These are phyloP conservation scores for Hanseniaspora nectarophila DNA, from an alignment of 805 yeast species.

Conservation along the genomic window DNA sequence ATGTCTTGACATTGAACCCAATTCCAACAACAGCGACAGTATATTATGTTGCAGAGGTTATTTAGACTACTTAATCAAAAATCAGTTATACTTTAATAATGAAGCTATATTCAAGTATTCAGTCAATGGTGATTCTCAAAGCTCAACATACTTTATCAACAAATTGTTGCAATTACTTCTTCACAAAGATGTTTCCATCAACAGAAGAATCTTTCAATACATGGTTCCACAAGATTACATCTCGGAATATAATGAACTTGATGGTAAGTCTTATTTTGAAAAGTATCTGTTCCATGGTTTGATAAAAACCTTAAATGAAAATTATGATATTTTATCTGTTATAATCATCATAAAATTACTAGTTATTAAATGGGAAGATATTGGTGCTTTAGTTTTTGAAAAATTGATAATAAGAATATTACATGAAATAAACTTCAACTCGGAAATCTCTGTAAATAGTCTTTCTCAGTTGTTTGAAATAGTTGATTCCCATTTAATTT, in stretches of 20 bases:
- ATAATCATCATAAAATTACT: constrained; percentile 55
- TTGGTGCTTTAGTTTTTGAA: constrained; percentile 67
- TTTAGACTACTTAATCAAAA: constrained; percentile 47
- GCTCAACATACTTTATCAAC: constrained; percentile 38
- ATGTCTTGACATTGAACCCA: constrained; percentile 55
- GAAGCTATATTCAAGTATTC: constrained; percentile 33
- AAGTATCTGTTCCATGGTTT: constrained; percentile 42
- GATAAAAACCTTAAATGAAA: constrained; percentile 40
- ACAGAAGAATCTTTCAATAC: constrained; percentile 81
- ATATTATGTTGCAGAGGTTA: constrained; percentile 59
- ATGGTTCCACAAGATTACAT: constrained; percentile 48
- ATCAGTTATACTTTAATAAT: constrained; percentile 33
- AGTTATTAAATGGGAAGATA: constrained; percentile 86
- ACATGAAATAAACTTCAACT: constrained; percentile 32
- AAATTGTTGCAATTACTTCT: constrained; percentile 59
- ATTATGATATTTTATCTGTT: constrained; percentile 38
- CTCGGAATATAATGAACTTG: not conserved
- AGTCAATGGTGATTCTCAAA: not conserved
- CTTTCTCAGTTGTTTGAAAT: constrained; percentile 72
- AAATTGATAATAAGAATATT: constrained; percentile 55
- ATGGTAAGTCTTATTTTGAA: constrained; percentile 39
- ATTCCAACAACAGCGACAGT: constrained; percentile 63
- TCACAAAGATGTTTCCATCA: constrained; percentile 84
- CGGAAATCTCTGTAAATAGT: constrained; percentile 36
- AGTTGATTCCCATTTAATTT: constrained; percentile 67